Evolutionary conservation across 495 filamentous ascomycete genomes (phyloP), one percentile per base, ranked within the genome.

Genomic region (Aspergillus sparsus): DNA sequence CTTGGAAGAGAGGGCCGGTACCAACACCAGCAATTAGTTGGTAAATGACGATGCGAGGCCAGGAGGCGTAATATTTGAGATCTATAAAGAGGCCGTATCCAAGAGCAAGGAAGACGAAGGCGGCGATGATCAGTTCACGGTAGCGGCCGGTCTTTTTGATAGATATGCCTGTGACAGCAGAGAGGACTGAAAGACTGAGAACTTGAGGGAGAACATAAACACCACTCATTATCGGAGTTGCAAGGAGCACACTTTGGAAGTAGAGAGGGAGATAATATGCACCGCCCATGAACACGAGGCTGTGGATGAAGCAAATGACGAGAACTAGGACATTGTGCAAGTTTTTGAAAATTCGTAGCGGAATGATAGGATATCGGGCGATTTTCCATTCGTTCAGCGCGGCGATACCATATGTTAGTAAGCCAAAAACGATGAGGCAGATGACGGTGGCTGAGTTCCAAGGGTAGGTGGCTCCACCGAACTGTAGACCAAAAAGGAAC

Each of bases 251-350:
- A 37, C 85, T 82, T 70, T 91, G 88, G 73, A 89, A 89, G 74
- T 91, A 92, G 41, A 93, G 79, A 0, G 90, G 90, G 12, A 93
- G 80, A 66, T 86, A 92, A 77, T 91, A 92, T 58, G 83, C 80
- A 34, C 83, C 84, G 2, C 84, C 77, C 63, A 92, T 90, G 77
- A 92, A 92, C 58, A 89, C 85, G 63, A 85, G 84, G 39, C 83
- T 85, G 63, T 93, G 89, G 57, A 82, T 74, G 70, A 88, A 87
- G 57, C 78, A 81, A 47, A 86, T 74, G 7, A 71, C 31, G 4
- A 91, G 75, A 0, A 81, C 73, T 3, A 85, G 83, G 27, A 87
- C 62, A 68, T 87, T 87, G 21, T 85, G 82, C 18, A 74, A 75
- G 11, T 80, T 70, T 16, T 74, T 75, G 74, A 93, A 92, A 3